These are phyloP conservation scores for Astrocystis sublimbata DNA, from an alignment of 495 filamentous ascomycete species.

Conservation along the genomic window DNA sequence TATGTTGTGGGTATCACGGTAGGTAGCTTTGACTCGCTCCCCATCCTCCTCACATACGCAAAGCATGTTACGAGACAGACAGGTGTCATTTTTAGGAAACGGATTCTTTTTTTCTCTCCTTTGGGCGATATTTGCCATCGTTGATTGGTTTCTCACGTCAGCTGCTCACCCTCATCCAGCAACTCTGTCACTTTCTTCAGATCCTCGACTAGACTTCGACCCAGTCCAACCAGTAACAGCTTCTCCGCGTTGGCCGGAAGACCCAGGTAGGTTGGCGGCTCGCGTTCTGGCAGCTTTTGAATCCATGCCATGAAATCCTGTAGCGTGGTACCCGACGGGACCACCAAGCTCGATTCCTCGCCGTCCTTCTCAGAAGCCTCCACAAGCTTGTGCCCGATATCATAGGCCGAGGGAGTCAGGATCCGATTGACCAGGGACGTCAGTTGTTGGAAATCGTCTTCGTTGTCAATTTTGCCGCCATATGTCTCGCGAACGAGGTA, in stretches of 20 bases:
- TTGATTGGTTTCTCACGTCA: constrained; percentile 41
- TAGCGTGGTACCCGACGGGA: constrained; percentile 78
- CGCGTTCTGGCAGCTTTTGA: constrained; percentile 85
- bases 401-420: constrained; percentile 84
- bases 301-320: constrained; percentile 92
- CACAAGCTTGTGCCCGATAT: constrained; percentile 87
- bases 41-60: not conserved
- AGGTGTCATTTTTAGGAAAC: not conserved
- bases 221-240: constrained; percentile 85
- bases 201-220: constrained; percentile 81
- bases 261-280: constrained; percentile 96
- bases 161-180: constrained; percentile 90
- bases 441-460: constrained; percentile 77
- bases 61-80: not conserved
- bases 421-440: constrained; percentile 68
- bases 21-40: constrained; percentile 1
- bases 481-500: constrained; percentile 92
- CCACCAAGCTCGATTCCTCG: constrained; percentile 62
- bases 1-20: constrained; percentile 6
- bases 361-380: constrained; percentile 50
- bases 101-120: not conserved
- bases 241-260: constrained; percentile 97
- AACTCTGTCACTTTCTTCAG: constrained; percentile 77
- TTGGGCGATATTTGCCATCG: not conserved
- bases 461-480: constrained; percentile 95